Evolutionary conservation across 176 grass and related monocot genomes (phyloP), one percentile per base, ranked within the genome.

Genomic region (Oryza meyeriana): DNA sequence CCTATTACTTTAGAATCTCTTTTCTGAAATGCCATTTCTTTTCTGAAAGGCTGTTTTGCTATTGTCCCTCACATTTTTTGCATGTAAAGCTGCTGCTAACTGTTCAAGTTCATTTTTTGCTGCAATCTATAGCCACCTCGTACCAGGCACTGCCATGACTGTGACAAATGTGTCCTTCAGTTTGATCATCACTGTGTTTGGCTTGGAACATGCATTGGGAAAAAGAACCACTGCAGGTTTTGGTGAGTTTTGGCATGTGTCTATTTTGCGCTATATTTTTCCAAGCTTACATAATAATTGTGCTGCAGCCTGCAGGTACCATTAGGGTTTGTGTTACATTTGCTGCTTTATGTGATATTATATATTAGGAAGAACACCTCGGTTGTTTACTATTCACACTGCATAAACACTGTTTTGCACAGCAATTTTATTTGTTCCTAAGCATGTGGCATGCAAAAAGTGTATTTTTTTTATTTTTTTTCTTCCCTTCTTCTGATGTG

Each of bases 161-260:
- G 97, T 88, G 91, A 95, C 84, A 95, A 95, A 90, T 99, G 97
- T 47, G 89, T 99, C 61, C 97, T 99, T 79, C 97, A 94, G 79
- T 99, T 94, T 76, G 97, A 99, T 82, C 97, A 99, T 96, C 97
- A 99, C 76, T 99, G 97, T 68, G 63, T 99, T 77, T 99, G 93
- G 97, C 91, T 99, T 70, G 97, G 97, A 75, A 96, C 93, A 74
- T 99, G 97, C 78, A 91, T 99, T 32, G 97, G 97, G 41, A 90
- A 88, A 89, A 91, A 93, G 57, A 99, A 99, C 80, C 97, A 95
- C 88, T 87, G 91, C 64, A 85, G 85, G 33, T 99, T 99, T 91
- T 99, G 93, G 95, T 98, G 42, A 98, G 92, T 76, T 85, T 40
- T 66, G 35, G 33, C 20, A 29, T 72, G 17, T 82, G 5, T 47